Percentiles rank a stretch among this genome's conserved stretches.
Conservation (phyloP, 192 early-diverging fungal genomes). For the Gonapodya sp. region DNA sequence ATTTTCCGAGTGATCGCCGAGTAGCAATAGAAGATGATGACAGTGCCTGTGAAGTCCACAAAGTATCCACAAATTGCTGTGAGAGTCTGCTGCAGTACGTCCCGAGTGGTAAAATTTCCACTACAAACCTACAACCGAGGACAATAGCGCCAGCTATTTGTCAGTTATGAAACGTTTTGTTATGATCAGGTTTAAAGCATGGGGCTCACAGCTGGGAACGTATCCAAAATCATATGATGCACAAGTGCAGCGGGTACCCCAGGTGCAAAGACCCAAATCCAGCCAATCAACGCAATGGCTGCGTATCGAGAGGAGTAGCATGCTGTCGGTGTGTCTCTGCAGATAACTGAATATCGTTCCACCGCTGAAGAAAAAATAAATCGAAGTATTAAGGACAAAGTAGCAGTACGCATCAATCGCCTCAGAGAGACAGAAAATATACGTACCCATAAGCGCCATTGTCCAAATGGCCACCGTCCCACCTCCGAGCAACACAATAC, state of each 20-base stretch:
- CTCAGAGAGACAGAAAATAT: too few species aligned
- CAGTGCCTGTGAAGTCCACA: neutral
- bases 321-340: too few species aligned
- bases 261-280: neutral
- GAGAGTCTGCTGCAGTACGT: neutral
- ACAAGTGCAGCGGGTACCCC: neutral
- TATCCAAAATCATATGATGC: neutral
- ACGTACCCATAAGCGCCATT: neutral
- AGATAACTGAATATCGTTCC: neutral
- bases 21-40: neutral
- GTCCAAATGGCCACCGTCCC: neutral
- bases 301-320: too few species aligned
- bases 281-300: neutral
- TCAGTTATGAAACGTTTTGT: too few species aligned
- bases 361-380: too few species aligned
- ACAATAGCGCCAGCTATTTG: neutral
- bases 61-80: neutral
- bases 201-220: neutral
- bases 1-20: neutral
- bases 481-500: neutral
- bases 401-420: too few species aligned
- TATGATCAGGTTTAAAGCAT: too few species aligned
- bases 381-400: too few species aligned
- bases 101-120: neutral
- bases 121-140: neutral